These are phyloP conservation scores for Agapanthus africanus DNA, from an alignment of 106 monocot species.

Conservation along the genomic window DNA sequence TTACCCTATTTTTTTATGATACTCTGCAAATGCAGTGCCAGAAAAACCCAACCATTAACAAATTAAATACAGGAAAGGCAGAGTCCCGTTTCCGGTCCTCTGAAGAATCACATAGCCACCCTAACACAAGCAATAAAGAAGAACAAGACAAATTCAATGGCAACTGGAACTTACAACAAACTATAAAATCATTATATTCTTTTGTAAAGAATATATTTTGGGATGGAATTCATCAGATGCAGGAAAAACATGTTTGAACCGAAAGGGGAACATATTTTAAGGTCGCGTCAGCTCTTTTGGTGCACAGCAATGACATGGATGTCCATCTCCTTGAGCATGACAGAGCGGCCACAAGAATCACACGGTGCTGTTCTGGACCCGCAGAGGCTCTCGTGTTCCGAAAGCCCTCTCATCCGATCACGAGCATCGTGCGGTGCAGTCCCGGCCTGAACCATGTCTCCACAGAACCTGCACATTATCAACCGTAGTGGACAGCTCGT, in stretches of 20 bases:
- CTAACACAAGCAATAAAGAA: conserved; percentile 63
- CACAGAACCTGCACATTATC: conserved; percentile 79
- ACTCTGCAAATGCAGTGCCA: too few relatives aligned
- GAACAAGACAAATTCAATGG: too few relatives aligned
- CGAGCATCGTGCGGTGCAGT: conserved; percentile 42
- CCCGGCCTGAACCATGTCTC: conserved; percentile 88
- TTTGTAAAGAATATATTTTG: conserved; percentile 6
- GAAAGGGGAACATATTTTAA: conserved; percentile 70
- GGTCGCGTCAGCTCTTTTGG: conserved; percentile 20
- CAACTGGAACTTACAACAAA: too few relatives aligned
- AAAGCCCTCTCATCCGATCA: conserved; percentile 67
- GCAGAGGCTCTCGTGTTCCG: conserved; percentile 82
- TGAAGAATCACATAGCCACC: too few relatives aligned
- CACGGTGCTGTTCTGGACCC: conserved; percentile 95
- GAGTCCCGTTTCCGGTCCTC: too few relatives aligned
- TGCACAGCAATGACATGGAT: conserved; percentile 89
- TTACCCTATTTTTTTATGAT: too few relatives aligned
- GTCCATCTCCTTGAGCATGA: conserved; percentile 96
- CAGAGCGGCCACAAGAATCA: conserved; percentile 81
- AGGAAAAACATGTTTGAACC: conserved; percentile 91
- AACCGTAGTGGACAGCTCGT: conserved; percentile 63
- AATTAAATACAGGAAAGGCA: too few relatives aligned
- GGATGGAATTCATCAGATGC: conserved; percentile 69
- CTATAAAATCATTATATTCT: conserved; percentile 39
- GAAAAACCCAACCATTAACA: too few relatives aligned